A percentile compares a stretch with the other conserved stretches of the same genome.
phyloP scores from a whole-genome alignment of 2,329 filamentous ascomycete genomes.

The Podosphaera fusca region DNA sequence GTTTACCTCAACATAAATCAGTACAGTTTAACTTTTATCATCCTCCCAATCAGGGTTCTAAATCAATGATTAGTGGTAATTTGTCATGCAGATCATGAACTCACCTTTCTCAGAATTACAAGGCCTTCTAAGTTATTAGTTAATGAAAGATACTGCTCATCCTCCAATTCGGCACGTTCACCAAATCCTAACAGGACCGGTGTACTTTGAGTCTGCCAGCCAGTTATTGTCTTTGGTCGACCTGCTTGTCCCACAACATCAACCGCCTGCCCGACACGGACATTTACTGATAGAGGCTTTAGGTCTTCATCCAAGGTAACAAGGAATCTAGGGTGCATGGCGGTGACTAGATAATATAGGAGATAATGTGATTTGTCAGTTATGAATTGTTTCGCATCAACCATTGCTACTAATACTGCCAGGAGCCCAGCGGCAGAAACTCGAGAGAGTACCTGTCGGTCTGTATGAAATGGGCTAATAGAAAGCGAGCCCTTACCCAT shows the following conservation, averaged over 20 bases:
- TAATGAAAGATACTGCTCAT: constrained; percentile 87
- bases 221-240: constrained; percentile 94
- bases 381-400: constrained; percentile 77
- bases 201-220: constrained; percentile 99
- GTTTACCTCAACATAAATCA: constrained; percentile 8
- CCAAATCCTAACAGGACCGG: constrained; percentile 85
- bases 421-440: constrained; percentile 78
- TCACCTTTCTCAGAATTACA: constrained; percentile 90
- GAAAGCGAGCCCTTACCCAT: constrained; percentile 98
- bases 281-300: constrained; percentile 82
- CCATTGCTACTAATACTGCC: constrained; percentile 75
- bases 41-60: constrained; percentile 33
- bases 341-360: constrained; percentile 87
- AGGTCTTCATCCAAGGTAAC: constrained; percentile 89
- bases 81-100: constrained; percentile 9
- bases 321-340: constrained; percentile 91
- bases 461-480: constrained; percentile 96
- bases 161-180: constrained; percentile 87
- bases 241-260: constrained; percentile 95
- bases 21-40: constrained; percentile 19
- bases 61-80: neutral
- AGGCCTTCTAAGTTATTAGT: constrained; percentile 82
- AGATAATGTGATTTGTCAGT: constrained; percentile 59
- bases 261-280: constrained; percentile 90
- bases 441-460: constrained; percentile 80